These are phyloP conservation scores for Tetradesmus lagerheimii DNA, from an alignment of 139 green algal species.

Conservation along the genomic window DNA sequence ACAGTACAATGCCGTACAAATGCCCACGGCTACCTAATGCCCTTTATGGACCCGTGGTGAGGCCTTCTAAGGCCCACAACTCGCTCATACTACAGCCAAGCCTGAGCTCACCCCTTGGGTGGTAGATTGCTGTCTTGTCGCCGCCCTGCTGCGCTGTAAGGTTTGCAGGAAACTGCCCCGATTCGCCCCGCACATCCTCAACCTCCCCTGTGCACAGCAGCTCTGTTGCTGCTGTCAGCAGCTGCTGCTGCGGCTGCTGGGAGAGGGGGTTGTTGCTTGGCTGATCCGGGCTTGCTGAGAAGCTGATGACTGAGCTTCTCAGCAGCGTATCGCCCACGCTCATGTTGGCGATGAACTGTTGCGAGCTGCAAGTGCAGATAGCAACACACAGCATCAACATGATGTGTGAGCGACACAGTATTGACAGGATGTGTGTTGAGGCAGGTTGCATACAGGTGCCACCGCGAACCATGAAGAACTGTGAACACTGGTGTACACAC, in stretches of 20 bases:
- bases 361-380: neutral
- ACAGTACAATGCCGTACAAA: neutral
- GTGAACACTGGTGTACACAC: neutral
- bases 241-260: slow-evolving; percentile 16
- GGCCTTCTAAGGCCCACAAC: neutral
- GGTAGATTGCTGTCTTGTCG: neutral
- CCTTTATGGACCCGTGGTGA: neutral
- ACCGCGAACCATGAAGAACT: too few species aligned
- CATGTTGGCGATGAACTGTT: slow-evolving; percentile 26
- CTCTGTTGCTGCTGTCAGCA: neutral
- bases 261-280: neutral
- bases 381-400: neutral
- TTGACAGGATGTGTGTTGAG: too few species aligned
- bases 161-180: slow-evolving; percentile 28
- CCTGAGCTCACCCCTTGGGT: neutral
- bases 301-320: neutral
- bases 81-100: neutral
- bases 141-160: neutral
- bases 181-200: slow-evolving; percentile 24
- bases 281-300: neutral
- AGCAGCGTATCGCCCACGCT: slow-evolving; percentile 32
- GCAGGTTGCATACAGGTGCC: too few species aligned
- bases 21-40: neutral
- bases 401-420: neutral
- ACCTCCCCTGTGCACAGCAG: slow-evolving; percentile 50